Evolutionary conservation across 306 rosid species (phyloP).

Genomic region (Pyrus pyrifolia): DNA sequence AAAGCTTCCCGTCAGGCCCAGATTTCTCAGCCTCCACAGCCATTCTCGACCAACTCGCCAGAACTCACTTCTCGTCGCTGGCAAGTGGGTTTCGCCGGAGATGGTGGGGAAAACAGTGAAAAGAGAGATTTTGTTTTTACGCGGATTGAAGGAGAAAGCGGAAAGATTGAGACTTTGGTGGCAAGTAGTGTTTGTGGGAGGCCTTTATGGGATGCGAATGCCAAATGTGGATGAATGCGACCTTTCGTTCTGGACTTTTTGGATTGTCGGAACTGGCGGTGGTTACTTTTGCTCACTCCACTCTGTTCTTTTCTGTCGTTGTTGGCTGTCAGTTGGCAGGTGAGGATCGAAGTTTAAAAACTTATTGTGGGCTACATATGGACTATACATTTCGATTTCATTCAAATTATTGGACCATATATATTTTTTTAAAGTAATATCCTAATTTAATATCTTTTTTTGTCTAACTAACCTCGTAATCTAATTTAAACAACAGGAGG

Average conservation of each 20-base stretch:
- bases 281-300: slow-evolving; percentile 8
- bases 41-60: slow-evolving; percentile 22
- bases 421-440: too few relatives aligned
- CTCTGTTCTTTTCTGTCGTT: slow-evolving; percentile 2
- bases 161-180: slow-evolving; percentile 22
- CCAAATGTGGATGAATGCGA: slow-evolving; percentile 38
- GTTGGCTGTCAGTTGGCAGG: background rate
- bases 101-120: background rate
- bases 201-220: slow-evolving; percentile 11
- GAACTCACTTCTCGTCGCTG: background rate
- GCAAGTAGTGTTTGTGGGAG: slow-evolving; percentile 26
- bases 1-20: slow-evolving; percentile 52
- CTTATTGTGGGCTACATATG: too few relatives aligned
- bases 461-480: too few relatives aligned
- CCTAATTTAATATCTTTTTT: too few relatives aligned
- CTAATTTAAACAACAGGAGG: too few relatives aligned
- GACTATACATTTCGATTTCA: background rate
- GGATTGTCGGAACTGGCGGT: slow-evolving; percentile 37
- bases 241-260: slow-evolving; percentile 26
- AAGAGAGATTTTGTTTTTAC: slow-evolving; percentile 25
- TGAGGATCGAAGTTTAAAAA: background rate
- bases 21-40: slow-evolving; percentile 53
- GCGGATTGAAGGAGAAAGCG: background rate
- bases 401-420: too few relatives aligned
- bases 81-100: slow-evolving; percentile 22